Conservation (phyloP, 2,329 filamentous ascomycete genomes). For the Colletotrichum tamarilloi region DNA sequence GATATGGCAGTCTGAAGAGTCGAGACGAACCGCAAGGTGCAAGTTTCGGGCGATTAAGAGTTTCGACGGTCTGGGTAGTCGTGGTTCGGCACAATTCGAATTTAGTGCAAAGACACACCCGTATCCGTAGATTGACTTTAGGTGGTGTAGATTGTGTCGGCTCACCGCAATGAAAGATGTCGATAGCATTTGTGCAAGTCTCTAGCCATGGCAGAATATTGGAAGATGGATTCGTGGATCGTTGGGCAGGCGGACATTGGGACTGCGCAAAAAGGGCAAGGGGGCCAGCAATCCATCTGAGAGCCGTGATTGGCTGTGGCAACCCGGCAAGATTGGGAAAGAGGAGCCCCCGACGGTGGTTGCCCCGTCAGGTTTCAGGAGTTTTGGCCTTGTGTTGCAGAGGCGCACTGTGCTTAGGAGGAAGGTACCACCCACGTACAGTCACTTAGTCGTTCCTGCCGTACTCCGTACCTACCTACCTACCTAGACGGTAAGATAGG, state of each 20-base stretch:
- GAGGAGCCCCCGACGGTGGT: conserved; percentile 32
- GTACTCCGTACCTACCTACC: too few species aligned
- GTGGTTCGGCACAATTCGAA: neutral
- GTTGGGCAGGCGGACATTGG: conserved; percentile 8
- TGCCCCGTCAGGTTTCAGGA: conserved; percentile 48
- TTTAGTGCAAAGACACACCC: neutral
- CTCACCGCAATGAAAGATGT: neutral
- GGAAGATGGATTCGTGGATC: neutral
- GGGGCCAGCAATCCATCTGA: neutral
- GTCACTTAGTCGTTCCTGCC: neutral
- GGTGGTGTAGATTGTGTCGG: neutral
- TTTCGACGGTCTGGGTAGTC: neutral
- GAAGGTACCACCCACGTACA: neutral
- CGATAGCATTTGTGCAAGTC: neutral
- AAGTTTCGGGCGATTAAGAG: neutral
- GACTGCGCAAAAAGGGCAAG: neutral
- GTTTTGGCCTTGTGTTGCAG: neutral
- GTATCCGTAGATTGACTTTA: too few species aligned
- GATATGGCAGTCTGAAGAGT: neutral
- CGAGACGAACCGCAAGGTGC: conserved; percentile 25
- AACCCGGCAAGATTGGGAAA: neutral
- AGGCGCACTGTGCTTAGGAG: neutral
- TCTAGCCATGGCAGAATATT: conserved; percentile 2
- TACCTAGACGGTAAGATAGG: too few species aligned
- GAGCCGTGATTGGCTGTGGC: conserved; percentile 6